phyloP scores from a whole-genome alignment of 306 rosid species.

The Erythrophleum fordii region DNA sequence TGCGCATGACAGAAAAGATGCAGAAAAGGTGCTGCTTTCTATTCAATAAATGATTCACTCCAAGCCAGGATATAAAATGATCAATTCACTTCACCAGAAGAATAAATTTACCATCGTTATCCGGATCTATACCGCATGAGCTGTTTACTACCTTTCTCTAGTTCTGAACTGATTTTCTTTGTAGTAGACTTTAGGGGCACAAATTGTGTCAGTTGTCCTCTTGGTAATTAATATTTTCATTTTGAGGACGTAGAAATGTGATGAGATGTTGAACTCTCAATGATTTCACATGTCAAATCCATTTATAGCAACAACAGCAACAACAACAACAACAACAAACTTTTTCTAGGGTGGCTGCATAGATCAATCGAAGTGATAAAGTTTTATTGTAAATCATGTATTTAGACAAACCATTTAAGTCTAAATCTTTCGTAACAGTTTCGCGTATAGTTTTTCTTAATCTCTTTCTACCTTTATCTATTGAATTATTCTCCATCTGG shows the following conservation, averaged over 20 bases:
- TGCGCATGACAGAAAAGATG: conserved; percentile 32
- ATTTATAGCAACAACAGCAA: too few species aligned
- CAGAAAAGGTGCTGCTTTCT: conserved; percentile 20
- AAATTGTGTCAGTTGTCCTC: conserved; percentile 19
- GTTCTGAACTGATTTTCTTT: conserved; percentile 22
- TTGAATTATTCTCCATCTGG: too few species aligned
- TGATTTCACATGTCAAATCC: conserved; percentile 31
- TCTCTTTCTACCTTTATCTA: too few species aligned
- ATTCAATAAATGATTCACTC: conserved; percentile 5
- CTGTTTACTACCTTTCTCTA: conserved; percentile 23
- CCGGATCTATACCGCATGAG: conserved; percentile 27
- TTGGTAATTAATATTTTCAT: conserved; percentile 1
- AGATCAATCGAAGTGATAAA: too few species aligned
- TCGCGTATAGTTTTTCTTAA: too few species aligned
- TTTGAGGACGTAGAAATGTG: background rate
- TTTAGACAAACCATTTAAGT: too few species aligned
- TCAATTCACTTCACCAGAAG: background rate
- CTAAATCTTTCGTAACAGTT: too few species aligned
- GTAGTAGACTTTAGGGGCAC: conserved; percentile 28
- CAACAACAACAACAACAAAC: too few species aligned
- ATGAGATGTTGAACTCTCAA: conserved; percentile 22
- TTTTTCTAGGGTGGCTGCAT: too few species aligned
- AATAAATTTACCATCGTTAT: background rate
- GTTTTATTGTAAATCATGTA: too few species aligned
- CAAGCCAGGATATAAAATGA: conserved; percentile 7